Base-by-base conservation (phyloP, 805 yeast genomes). In the Groenewaldozyma tartarivorans region DNA sequence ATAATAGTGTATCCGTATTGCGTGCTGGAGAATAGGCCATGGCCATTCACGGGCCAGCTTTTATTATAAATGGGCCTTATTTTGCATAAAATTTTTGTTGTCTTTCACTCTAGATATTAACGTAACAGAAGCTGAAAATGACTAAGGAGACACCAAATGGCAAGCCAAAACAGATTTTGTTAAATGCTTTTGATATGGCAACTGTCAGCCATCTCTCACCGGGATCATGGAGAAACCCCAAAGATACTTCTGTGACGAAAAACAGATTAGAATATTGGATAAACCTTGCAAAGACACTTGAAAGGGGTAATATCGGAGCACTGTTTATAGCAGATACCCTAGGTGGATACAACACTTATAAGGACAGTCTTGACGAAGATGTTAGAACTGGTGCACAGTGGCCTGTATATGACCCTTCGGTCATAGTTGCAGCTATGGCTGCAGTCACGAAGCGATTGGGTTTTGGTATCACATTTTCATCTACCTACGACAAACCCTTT, bases 401-500 rank as follows among this genome's bases (percentile, higher is more conserved):
- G 45, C 71, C 71, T 5, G 59, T 61, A 4, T 57, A 50, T 34
- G 71, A 64, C 36, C 71, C 71, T 4, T 52, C 61, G 35, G 60
- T 61, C 13, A 54, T 59, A 4, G 61, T 66, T 2, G 45, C 64
- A 5, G 69, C 68, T 1, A 65, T 69, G 63, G 72, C 74, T 19
- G 60, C 69, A 5, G 68, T 13, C 51, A 51, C 6, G 71, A 70
- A 2, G 55, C 70, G 48, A 53, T 67, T 38, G 71, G 71, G n/a
- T n/a, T n/a, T n/a, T n/a, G n/a, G n/a, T n/a, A n/a, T n/a, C n/a
- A 68, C 72, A 2, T 63, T 62, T 39, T 57, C 66, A 17, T 67
- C 72, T 2, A 57, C 68, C 20, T 58, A 65, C 39, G 72, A 68
- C 37, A 61, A 61, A 20, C 72, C 72, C 0, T 62, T 57, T 35